These are phyloP conservation scores for Boletus bicolor DNA, from an alignment of 768 basidiomycete genomes.

Conservation along the genomic window DNA sequence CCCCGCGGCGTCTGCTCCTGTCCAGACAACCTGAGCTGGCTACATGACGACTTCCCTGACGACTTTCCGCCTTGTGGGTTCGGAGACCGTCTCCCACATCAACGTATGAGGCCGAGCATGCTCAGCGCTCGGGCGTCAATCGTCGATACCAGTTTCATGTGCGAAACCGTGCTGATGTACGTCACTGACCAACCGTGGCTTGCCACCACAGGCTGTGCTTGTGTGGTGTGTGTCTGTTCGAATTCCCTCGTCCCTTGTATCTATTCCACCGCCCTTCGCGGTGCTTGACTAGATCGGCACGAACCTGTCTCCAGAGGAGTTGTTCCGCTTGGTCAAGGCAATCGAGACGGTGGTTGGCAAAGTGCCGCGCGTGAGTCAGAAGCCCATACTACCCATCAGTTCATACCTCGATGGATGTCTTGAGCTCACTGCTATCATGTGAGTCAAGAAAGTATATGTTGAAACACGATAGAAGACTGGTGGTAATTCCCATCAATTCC, in stretches of 20 bases:
- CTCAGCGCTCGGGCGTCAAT: slow-evolving; percentile 34
- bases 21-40: no score
- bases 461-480: not conserved
- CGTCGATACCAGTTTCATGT: slow-evolving; percentile 82
- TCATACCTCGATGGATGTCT: not conserved
- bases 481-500: not conserved
- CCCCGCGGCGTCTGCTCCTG: no score
- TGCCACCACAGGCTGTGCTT: slow-evolving; percentile 72
- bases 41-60: no score
- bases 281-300: slow-evolving; percentile 56
- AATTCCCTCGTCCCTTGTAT: not conserved
- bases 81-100: no score
- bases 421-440: not conserved
- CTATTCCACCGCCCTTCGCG: not conserved
- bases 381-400: not conserved
- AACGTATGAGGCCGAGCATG: no score
- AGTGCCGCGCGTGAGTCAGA: slow-evolving; percentile 56
- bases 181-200: slow-evolving; percentile 84
- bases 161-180: slow-evolving; percentile 95
- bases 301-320: slow-evolving; percentile 50
- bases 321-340: slow-evolving; percentile 65
- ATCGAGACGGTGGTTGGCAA: slow-evolving; percentile 78
- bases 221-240: slow-evolving; percentile 56
- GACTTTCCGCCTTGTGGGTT: no score
- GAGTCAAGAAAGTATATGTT: not conserved